These are phyloP conservation scores for Claviceps pazoutovae DNA, from an alignment of 2,329 filamentous ascomycete genomes.

Conservation along the genomic window DNA sequence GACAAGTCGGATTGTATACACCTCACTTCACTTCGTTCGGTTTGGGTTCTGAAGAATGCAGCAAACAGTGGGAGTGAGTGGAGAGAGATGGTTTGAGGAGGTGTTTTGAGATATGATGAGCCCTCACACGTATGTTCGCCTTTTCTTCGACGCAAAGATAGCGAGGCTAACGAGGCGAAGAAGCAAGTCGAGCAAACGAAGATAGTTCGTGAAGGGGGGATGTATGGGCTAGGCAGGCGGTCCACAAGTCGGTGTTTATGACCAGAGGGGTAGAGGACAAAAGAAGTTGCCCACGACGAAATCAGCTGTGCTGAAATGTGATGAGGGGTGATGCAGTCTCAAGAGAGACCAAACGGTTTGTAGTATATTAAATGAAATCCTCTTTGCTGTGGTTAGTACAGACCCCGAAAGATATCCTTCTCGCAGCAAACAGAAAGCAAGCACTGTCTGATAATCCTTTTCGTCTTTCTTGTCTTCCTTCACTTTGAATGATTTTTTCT, in stretches of 20 bases:
- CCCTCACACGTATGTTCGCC: background rate
- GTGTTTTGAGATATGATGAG: background rate
- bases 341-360: background rate
- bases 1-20: too few species aligned
- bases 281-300: too few species aligned
- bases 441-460: background rate
- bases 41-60: background rate
- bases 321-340: too few species aligned
- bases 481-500: background rate
- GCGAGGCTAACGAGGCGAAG: background rate
- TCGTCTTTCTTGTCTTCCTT: background rate
- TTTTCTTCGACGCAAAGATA: background rate
- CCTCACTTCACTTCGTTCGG: too few species aligned
- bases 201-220: too few species aligned
- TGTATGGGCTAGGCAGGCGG: background rate
- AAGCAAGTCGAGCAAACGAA: background rate
- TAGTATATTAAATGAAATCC: slow-evolving; percentile 3
- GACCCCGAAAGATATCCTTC: too few species aligned
- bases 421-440: background rate
- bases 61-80: background rate
- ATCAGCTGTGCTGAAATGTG: too few species aligned
- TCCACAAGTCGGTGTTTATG: background rate
- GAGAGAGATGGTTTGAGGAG: background rate
- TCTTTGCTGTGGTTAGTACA: too few species aligned
- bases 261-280: too few species aligned